Base-by-base conservation (phyloP, 441 rosid species). In the Omphalea diandra region DNA sequence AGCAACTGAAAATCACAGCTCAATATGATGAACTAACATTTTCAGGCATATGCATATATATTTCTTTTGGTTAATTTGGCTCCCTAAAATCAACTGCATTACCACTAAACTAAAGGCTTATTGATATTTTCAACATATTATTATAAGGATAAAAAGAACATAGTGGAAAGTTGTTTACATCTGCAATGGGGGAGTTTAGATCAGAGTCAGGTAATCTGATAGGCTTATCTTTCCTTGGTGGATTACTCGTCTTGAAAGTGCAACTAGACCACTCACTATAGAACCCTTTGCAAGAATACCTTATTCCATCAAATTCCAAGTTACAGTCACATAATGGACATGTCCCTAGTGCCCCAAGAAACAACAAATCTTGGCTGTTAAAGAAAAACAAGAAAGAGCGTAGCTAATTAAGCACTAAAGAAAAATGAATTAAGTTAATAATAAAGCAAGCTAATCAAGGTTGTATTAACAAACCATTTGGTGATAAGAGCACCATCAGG, bases 181-280 rank as follows among this genome's bases (percentile, higher is more conserved):
- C 94, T 26, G 87, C 81, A 8, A 82, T 61, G 0, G 87, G 73
- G 24, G 91, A 81, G 29, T 82, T 84, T 31, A 81, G 77, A 31
- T 81, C 81, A 36, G 88, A 83, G 71, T 86, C 89, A 0, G 96
- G 87, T n/a, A 91, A 55, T 68, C 81, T 83, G 63, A 79, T 44
- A 2, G 87, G 65, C 52, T 86, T 87, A 22, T 85, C 83, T 63
- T 71, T 87, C 62, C 94, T 86, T 6, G 94, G 87, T 2, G 97
- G 93, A 61, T 62, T 65, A 63, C 82, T 86, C 38, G 90, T 78
- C 75, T 75, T 86, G 69, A 74, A 88, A 57, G 86, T 88, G 81
- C 98, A 91, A 75, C 88, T 83, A 26, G 91, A 85, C 97, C 98
- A 93, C 67, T 91, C 94, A 65, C 96, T 91, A 38, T 86, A 85